Base-by-base conservation (phyloP, 208 protist genomes). In the Trypanosomatidae sp. region DNA sequence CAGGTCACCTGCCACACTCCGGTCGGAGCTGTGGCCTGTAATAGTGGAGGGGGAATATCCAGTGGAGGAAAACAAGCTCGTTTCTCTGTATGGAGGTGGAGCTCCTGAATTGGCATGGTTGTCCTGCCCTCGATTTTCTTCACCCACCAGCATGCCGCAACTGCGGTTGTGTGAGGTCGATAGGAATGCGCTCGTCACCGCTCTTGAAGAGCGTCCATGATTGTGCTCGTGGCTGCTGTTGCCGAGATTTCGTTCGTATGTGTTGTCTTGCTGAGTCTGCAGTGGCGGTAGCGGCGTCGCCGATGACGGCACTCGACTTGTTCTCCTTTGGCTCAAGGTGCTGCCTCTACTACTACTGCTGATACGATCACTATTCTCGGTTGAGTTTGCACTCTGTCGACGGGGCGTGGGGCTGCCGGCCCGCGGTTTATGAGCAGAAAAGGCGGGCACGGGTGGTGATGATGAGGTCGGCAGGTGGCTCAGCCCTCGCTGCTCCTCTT, bases 331-430 rank as follows among this genome's bases (percentile, higher is more conserved):
- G 28, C 5, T 62, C 53, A 52, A 47, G 30, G 43, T 36, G 19
- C 41, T 64, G 68, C 47, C 30, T 2, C 68, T 33, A 6, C 44
- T 36, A 55, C 39, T 50, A 12, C 62, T 30, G n/a, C 28, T 25
- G 68, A 7, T 13, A 17, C 30, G 8, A 15, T 36, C 66, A 2
- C 28, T 22, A 17, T 30, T 17, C 62, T 75, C 59, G 39, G 52
- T 73, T 13, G 52, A 41, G 62, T 58, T 59, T 10, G 2, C 28
- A 39, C 67, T 69, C 1, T 2, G 46, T 8, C 62, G 58, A 36
- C 50, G 59, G 60, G 67, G 59, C 10, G 59, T 49, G 17, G 72
- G 60, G 17, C 60, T 60, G 44, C 41, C n/a, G 28, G 15, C 55
- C 10, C 60, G 68, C n/a, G 60, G 39, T 22, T 12, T 4, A 8